Base-by-base conservation (phyloP, 225 moss, liverwort and hornwort genomes). In the Pseudoscleropodium purum region DNA sequence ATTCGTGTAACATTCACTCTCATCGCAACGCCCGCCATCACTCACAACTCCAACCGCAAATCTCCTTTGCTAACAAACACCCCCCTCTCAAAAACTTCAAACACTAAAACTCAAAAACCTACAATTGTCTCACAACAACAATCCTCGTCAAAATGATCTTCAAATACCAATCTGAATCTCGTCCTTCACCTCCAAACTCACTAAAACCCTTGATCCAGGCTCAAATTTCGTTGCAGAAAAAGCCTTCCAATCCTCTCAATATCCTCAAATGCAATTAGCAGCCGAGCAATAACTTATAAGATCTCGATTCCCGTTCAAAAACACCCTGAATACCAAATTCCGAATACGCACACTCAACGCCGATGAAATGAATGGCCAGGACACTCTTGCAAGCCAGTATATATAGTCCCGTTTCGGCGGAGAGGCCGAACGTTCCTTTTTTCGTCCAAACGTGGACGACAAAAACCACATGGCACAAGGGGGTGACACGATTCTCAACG, bases 11-110 rank as follows among this genome's bases (percentile, higher is more conserved):
- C 91, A 84, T 81, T 81, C 84, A 91, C 86, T 63, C 80, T 51
- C 93, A 93, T 61, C 75, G 84, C 86, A 36, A 15, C 75, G 79
- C 79, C 86, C 82, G 90, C 93, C 93, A 93, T 93, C 63, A 5
- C 68, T 82, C 82, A 66, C 66, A 87, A 47, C 45, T 78, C 47
- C 11, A 4, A 43, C 51, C 64, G 1, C 68, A 67, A 82, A 59
- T 76, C 59, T 56, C 62, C 54, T 47, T 49, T 2, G 14, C 5
- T 60, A 8, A 18, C 41, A 56, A 65, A 27, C 2, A 9, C 15
- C 1, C 15, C 2, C 30, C 47, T 69, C 69, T 9, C 45, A 39
- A 30, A 65, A 73, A 23, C 9, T 61, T 54, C 62, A 57, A 26
- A 51, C 15, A 3, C 51, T 29, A 13, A 51, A 29, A 52, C 68